Evolutionary conservation across 208 protist genomes (phyloP).

Genomic region (Wallacemonas sp.): DNA sequence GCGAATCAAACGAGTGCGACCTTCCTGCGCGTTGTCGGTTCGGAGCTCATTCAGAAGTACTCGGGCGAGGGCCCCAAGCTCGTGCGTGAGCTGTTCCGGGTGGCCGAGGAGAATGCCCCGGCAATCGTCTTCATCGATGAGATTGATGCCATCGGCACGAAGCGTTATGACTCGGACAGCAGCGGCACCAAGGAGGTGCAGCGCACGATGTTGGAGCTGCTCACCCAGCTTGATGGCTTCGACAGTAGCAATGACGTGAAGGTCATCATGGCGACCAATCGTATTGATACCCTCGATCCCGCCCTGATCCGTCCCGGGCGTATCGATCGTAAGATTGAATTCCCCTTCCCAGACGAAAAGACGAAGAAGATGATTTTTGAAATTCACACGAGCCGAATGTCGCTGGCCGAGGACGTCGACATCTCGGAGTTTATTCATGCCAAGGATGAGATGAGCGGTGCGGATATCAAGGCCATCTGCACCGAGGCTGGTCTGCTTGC

Average conservation of each 20-base stretch:
- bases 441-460: slow-evolving; percentile 99
- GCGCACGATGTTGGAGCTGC: slow-evolving; percentile 99
- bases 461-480: slow-evolving; percentile 99
- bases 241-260: slow-evolving; percentile 99
- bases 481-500: slow-evolving; percentile 99
- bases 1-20: slow-evolving; percentile 99
- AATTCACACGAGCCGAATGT: slow-evolving; percentile 99
- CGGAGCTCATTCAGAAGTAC: slow-evolving; percentile 99
- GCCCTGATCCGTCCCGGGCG: slow-evolving; percentile 99
- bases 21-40: slow-evolving; percentile 99
- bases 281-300: slow-evolving; percentile 99
- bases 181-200: slow-evolving; percentile 99
- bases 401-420: slow-evolving; percentile 98
- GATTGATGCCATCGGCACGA: slow-evolving; percentile 99
- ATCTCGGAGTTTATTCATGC: slow-evolving; percentile 99
- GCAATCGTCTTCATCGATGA: slow-evolving; percentile 99
- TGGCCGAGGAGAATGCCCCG: slow-evolving; percentile 98
- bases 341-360: slow-evolving; percentile 99
- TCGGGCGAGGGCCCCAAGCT: slow-evolving; percentile 99
- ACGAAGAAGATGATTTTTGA: slow-evolving; percentile 99
- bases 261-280: slow-evolving; percentile 99
- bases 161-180: slow-evolving; percentile 97
- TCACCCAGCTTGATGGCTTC: slow-evolving; percentile 99
- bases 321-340: slow-evolving; percentile 99
- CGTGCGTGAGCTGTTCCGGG: slow-evolving; percentile 99